phyloP scores from a whole-genome alignment of 2,329 filamentous ascomycete genomes.

The Sclerotinia trifoliorum region DNA sequence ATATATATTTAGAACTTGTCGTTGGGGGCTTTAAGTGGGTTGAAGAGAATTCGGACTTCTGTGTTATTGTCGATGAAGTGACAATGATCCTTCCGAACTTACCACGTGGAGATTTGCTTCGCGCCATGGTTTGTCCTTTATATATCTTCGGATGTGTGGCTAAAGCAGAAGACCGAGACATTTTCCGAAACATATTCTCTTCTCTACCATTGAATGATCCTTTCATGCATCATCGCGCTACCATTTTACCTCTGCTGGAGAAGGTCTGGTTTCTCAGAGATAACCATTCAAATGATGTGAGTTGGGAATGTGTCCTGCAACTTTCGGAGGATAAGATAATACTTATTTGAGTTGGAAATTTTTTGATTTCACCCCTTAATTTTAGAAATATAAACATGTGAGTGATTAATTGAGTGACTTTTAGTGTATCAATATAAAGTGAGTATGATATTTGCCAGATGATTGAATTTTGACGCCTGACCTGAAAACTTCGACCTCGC shows the following conservation, averaged over 20 bases:
- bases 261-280: slow-evolving; percentile 30
- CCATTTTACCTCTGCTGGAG: slow-evolving; percentile 35
- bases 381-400: neutral
- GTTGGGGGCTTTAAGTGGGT: slow-evolving; percentile 30
- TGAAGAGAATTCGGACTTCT: slow-evolving; percentile 20
- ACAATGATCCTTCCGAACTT: slow-evolving; percentile 31
- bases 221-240: slow-evolving; percentile 33
- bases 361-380: neutral
- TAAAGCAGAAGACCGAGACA: slow-evolving; percentile 30
- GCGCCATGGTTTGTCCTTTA: slow-evolving; percentile 32
- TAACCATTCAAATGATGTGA: slow-evolving; percentile 20
- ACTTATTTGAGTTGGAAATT: neutral
- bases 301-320: slow-evolving; percentile 14
- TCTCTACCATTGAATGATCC: slow-evolving; percentile 33
- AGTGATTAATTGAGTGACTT: neutral
- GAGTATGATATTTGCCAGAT: too few relatives aligned
- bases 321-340: slow-evolving; percentile 12
- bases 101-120: slow-evolving; percentile 25
- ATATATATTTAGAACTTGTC: slow-evolving; percentile 35
- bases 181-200: slow-evolving; percentile 34
- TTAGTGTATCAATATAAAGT: too few relatives aligned
- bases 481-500: too few relatives aligned
- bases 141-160: slow-evolving; percentile 35
- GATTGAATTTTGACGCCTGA: too few relatives aligned
- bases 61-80: slow-evolving; percentile 26